Conservation (phyloP, 2,329 filamentous ascomycete species). For the Pyrenophora teres region DNA sequence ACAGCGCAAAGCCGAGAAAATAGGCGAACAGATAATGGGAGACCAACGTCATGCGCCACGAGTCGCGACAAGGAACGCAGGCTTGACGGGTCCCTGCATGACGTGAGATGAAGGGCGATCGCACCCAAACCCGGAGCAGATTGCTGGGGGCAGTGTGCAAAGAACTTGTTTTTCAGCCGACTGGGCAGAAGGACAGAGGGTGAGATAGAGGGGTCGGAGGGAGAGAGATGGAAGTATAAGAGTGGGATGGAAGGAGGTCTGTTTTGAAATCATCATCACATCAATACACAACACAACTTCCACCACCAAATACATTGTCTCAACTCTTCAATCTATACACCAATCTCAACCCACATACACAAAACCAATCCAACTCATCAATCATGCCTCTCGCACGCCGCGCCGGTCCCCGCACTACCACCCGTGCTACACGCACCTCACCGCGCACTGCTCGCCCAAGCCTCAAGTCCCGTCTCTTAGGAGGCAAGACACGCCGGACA, state of each 20-base stretch:
- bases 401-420: constrained; percentile 25
- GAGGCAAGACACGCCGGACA: constrained; percentile 41
- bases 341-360: neutral
- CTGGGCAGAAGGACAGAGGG: neutral
- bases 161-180: constrained; percentile 29
- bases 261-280: neutral
- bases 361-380: constrained; percentile 4
- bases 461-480: constrained; percentile 60
- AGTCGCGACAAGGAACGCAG: constrained; percentile 3
- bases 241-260: constrained; percentile 4
- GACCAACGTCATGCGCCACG: constrained; percentile 24
- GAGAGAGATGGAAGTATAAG: constrained; percentile 7
- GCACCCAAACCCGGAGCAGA: constrained; percentile 14
- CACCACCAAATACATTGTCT: too few species aligned
- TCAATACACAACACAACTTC: neutral
- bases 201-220: neutral
- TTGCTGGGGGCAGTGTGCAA: neutral
- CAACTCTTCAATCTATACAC: neutral
- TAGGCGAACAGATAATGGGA: constrained; percentile 1
- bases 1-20: constrained; percentile 6
- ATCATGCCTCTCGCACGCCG: constrained; percentile 39
- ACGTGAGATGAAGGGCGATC: constrained; percentile 26
- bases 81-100: constrained; percentile 30
- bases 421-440: constrained; percentile 26
- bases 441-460: constrained; percentile 51